phyloP scores from a whole-genome alignment of 2,329 filamentous ascomycete genomes.

The Mycosphaerelloides madeirae region DNA sequence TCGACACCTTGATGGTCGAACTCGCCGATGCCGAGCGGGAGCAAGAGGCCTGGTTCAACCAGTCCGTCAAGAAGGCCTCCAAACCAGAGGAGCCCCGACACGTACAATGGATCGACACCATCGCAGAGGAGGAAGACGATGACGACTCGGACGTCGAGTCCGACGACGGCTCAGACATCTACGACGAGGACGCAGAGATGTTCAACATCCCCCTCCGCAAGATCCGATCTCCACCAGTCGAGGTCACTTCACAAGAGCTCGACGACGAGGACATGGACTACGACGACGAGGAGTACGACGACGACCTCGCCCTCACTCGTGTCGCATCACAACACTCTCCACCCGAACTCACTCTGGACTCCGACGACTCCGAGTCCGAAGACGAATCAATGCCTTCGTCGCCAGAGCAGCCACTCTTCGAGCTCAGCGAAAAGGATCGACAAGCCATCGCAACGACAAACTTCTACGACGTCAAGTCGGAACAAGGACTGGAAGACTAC shows the following conservation, averaged over 20 bases:
- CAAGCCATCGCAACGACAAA: constrained; percentile 43
- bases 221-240: constrained; percentile 38
- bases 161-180: constrained; percentile 52
- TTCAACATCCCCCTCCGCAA: constrained; percentile 34
- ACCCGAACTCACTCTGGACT: constrained; percentile 48
- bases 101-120: constrained; percentile 81
- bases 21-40: constrained; percentile 91
- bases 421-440: constrained; percentile 44
- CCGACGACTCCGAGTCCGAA: constrained; percentile 39
- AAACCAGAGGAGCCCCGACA: constrained; percentile 60
- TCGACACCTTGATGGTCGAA: constrained; percentile 87
- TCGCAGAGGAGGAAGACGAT: constrained; percentile 69
- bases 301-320: constrained; percentile 42
- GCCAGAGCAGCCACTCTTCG: constrained; percentile 41
- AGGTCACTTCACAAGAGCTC: constrained; percentile 41
- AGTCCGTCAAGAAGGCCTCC: constrained; percentile 74
- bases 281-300: constrained; percentile 45
- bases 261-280: constrained; percentile 37
- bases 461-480: constrained; percentile 37
- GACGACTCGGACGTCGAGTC: constrained; percentile 50
- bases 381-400: constrained; percentile 47
- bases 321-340: constrained; percentile 41
- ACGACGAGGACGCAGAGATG: constrained; percentile 49
- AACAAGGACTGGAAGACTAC: constrained; percentile 24
- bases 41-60: constrained; percentile 97